phyloP scores from a whole-genome alignment of 257 asterid genomes.

The Linaria vulgaris region DNA sequence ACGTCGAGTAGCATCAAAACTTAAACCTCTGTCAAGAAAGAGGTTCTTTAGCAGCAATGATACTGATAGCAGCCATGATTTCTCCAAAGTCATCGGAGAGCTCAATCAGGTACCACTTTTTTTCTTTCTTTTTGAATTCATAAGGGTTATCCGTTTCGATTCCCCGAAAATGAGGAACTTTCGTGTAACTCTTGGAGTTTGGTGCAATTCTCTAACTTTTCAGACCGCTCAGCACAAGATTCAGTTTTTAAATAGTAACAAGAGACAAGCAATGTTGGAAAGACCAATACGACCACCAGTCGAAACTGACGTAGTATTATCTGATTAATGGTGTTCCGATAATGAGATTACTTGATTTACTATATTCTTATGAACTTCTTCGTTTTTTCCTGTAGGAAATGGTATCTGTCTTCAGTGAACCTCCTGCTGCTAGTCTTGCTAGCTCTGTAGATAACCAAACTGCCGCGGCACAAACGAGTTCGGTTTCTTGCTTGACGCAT shows the following conservation, averaged over 20 bases:
- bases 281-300: neutral
- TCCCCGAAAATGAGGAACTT: neutral
- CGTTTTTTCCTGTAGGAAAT: conserved; percentile 55
- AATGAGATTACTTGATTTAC: neutral
- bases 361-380: no score
- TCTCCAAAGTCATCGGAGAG: conserved; percentile 48
- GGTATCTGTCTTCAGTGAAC: conserved; percentile 79
- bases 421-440: conserved; percentile 55
- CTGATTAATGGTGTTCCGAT: no score
- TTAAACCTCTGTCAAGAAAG: conserved; percentile 35
- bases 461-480: conserved; percentile 24
- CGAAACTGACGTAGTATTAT: no score
- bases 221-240: neutral
- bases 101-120: conserved; percentile 58
- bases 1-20: conserved; percentile 32
- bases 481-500: conserved; percentile 53
- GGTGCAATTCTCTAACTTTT: neutral
- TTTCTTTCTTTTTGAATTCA: neutral
- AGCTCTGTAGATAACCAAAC: conserved; percentile 41
- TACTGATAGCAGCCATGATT: no score
- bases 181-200: no score
- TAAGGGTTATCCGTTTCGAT: neutral
- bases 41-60: conserved; percentile 49
- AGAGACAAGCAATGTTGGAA: neutral
- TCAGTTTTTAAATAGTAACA: neutral